A percentile compares a stretch with the other conserved stretches of the same genome.
Conservation (phyloP, 495 filamentous ascomycete species). For the Podospora fimiseda region DNA sequence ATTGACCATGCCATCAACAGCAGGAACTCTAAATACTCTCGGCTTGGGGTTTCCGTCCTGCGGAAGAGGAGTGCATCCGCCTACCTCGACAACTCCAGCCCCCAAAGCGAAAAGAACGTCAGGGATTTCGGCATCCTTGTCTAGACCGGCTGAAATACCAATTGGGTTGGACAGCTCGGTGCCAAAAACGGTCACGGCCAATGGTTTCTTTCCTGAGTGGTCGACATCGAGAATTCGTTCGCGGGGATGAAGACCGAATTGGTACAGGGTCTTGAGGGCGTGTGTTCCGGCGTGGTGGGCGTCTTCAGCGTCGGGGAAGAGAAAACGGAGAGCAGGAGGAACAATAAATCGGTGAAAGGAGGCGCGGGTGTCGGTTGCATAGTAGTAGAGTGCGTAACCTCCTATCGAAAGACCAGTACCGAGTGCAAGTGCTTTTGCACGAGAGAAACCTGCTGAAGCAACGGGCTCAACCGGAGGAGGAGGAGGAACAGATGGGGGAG, state of each 20-base stretch:
- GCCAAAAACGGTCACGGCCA: slow-evolving; percentile 64
- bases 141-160: slow-evolving; percentile 85
- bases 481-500: slow-evolving; percentile 21
- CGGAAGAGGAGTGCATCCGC: slow-evolving; percentile 76
- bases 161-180: slow-evolving; percentile 74
- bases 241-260: slow-evolving; percentile 62
- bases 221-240: slow-evolving; percentile 48
- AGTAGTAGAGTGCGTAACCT: slow-evolving; percentile 53
- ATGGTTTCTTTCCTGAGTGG: slow-evolving; percentile 14
- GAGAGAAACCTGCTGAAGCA: slow-evolving; percentile 12
- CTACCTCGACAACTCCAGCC: slow-evolving; percentile 79
- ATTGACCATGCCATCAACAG: slow-evolving; percentile 82
- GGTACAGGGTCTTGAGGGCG: slow-evolving; percentile 60
- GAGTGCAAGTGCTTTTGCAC: slow-evolving; percentile 44
- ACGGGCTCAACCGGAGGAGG: slow-evolving; percentile 30
- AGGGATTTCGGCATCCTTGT: slow-evolving; percentile 87
- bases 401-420: slow-evolving; percentile 45
- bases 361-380: slow-evolving; percentile 85
- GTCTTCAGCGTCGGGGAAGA: slow-evolving; percentile 82
- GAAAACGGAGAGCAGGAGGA: slow-evolving; percentile 60
- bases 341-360: slow-evolving; percentile 76
- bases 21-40: slow-evolving; percentile 77
- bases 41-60: slow-evolving; percentile 84
- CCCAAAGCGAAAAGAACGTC: slow-evolving; percentile 76
- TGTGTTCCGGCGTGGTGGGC: slow-evolving; percentile 75